Base-by-base conservation (phyloP, 441 rosid species). In the Hypseocharis bilobata region DNA sequence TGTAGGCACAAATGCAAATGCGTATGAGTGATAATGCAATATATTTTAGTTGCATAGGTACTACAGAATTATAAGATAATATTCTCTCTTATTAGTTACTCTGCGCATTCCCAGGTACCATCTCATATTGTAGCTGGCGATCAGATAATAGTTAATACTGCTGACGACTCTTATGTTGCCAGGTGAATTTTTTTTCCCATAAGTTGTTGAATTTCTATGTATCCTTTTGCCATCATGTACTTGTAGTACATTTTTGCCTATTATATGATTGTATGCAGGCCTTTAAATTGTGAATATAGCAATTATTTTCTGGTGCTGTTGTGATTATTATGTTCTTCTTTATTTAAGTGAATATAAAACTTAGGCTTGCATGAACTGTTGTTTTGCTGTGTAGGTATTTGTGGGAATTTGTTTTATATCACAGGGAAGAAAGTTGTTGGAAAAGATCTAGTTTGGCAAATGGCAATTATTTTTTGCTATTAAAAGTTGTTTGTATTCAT, bases 51-150 rank as follows among this genome's bases (percentile, higher is more conserved):
- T 16, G 56, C 23, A 17, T 13, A 1, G 47, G 25, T 60, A 34
- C 8, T 13, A 34, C 6, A 51, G 14, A 22, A 3, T 44, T 67
- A 19, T 36, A 32, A 63, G n/a, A 29, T 63, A 34, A n/a, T 14
- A 26, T 62, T 14, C 16, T 1, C 7, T 4, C 60, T n/a, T 45
- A 29, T 32, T 25, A n/a, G 7, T 8, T 40, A 1, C 49, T 7
- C 20, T 42, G 20, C 44, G 42, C 61, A 60, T 66, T 55, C 54
- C 26, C 30, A 92, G 98, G 92, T 89, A 65, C 96, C 96, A 7
- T 47, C 91, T 38, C 90, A 85, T 82, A 82, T 92, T 40, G 88
- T 84, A 62, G 72, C 63, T 47, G 98, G 94, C 11, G 96, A 92
- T 74, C 85, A 75, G 77, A 80, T 92, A 64, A 76, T 88, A 71